Conservation (phyloP, 2,329 filamentous ascomycete genomes). For the Colletotrichum musae region DNA sequence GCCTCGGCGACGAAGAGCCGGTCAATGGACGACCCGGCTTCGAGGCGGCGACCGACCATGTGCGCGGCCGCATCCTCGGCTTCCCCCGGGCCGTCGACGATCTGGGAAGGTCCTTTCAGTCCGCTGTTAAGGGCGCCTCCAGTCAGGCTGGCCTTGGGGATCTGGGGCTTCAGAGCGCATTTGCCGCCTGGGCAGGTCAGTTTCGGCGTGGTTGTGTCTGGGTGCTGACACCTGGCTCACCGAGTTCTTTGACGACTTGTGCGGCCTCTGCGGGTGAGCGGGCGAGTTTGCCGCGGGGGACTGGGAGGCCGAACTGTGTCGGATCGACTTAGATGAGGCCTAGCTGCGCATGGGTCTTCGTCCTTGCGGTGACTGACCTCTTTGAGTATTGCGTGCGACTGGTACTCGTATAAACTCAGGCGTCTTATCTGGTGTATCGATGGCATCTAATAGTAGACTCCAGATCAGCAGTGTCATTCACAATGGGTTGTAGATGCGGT, state of each 20-base stretch:
- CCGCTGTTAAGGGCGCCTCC: neutral
- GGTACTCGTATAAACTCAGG: slow-evolving; percentile 15
- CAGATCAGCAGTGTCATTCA: neutral
- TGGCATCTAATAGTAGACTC: neutral
- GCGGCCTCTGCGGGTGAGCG: slow-evolving; percentile 43
- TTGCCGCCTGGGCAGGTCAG: slow-evolving; percentile 38
- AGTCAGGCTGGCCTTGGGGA: slow-evolving; percentile 36
- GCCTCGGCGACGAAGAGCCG: slow-evolving; percentile 55
- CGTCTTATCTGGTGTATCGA: neutral
- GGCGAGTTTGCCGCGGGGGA: slow-evolving; percentile 45
- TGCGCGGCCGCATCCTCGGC: slow-evolving; percentile 42
- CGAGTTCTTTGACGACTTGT: slow-evolving; percentile 43
- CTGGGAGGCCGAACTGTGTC: slow-evolving; percentile 45
- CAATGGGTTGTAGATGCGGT: neutral
- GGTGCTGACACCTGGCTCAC: slow-evolving; percentile 34
- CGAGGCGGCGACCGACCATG: slow-evolving; percentile 41
- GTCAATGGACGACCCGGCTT: slow-evolving; percentile 40
- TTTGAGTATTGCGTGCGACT: slow-evolving; percentile 18
- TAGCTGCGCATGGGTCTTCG: too few species aligned
- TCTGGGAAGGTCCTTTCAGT: slow-evolving; percentile 26
- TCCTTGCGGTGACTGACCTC: neutral
- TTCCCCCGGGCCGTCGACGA: slow-evolving; percentile 37
- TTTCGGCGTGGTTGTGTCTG: neutral
- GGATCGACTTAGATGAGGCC: neutral
- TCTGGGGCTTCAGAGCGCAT: slow-evolving; percentile 48